phyloP scores from a whole-genome alignment of 2,329 filamentous ascomycete genomes.

The Diaporthe citrichinensis region DNA sequence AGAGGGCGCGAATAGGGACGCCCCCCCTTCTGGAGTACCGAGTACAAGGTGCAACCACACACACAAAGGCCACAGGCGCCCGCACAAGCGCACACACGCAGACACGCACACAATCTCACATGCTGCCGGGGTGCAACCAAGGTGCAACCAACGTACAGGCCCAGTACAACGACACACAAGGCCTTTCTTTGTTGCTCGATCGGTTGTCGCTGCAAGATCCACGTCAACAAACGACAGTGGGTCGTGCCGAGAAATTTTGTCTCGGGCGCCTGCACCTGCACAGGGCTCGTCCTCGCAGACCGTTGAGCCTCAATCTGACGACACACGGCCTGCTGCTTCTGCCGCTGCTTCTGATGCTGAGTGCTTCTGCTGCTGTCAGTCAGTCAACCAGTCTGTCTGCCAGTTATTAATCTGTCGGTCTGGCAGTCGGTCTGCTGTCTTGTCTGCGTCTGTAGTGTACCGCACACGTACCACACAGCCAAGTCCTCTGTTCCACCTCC shows the following conservation, averaged over 20 bases:
- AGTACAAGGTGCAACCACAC: conserved; percentile 22
- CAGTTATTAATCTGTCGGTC: background rate
- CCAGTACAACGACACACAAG: conserved; percentile 39
- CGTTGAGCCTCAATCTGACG: conserved; percentile 34
- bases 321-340: conserved; percentile 13
- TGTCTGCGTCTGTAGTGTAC: background rate
- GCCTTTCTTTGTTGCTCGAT: conserved; percentile 18
- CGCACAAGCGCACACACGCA: background rate
- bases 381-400: background rate
- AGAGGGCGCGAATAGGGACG: background rate
- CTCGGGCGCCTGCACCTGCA: conserved; percentile 28
- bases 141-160: conserved; percentile 23
- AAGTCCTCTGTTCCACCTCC: conserved; percentile 22
- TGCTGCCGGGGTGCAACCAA: conserved; percentile 1
- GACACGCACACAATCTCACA: conserved; percentile 3
- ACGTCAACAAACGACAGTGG: conserved; percentile 32
- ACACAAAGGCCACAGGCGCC: background rate
- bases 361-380: background rate
- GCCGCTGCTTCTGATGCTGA: background rate
- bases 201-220: conserved; percentile 35
- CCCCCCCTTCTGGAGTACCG: conserved; percentile 1
- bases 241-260: conserved; percentile 28
- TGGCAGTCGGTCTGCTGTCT: background rate
- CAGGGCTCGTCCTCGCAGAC: conserved; percentile 30
- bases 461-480: background rate